Conservation (phyloP, 1,284 basidiomycete species). For the Ustilago curta region DNA sequence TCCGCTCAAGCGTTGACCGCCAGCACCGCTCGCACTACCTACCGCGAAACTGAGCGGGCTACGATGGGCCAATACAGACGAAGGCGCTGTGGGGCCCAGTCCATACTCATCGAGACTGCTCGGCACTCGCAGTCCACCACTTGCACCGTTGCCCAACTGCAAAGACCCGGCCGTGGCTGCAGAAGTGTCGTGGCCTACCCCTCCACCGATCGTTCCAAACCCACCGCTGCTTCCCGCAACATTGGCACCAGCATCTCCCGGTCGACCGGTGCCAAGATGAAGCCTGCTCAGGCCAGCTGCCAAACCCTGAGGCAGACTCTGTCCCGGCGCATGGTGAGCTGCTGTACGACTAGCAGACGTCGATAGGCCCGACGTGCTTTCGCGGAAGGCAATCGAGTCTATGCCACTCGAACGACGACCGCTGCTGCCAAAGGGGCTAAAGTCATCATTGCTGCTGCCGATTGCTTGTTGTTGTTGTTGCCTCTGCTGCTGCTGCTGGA, state of each 20-base stretch:
- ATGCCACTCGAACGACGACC: constrained; percentile 25
- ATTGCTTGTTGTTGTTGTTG: constrained; percentile 7
- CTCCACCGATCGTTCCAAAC: constrained; percentile 18
- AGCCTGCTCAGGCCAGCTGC: constrained; percentile 86
- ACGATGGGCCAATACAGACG: constrained; percentile 49
- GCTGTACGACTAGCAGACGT: constrained; percentile 34
- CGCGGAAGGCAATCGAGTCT: constrained; percentile 41
- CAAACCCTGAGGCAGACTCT: constrained; percentile 85
- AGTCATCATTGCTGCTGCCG: constrained; percentile 10
- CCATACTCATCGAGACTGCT: constrained; percentile 44
- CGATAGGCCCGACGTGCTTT: constrained; percentile 20
- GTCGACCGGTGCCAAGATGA: constrained; percentile 73
- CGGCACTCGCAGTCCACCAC: constrained; percentile 17
- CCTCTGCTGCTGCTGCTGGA: constrained; percentile 36
- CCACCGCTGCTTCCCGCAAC: constrained; percentile 15
- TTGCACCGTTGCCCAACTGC: constrained; percentile 17
- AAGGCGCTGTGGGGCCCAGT: constrained; percentile 59
- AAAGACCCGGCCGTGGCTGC: constrained; percentile 5
- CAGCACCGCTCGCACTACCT: constrained; percentile 3
- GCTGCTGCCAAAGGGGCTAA: constrained; percentile 20
- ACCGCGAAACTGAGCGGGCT: constrained; percentile 38
- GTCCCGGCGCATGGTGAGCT: constrained; percentile 80
- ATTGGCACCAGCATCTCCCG: constrained; percentile 9
- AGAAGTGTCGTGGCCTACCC: neutral
- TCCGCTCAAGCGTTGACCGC: constrained; percentile 20